These are phyloP conservation scores for Nannizzia gypsea DNA, from an alignment of 2,329 filamentous ascomycete species.

Conservation along the genomic window DNA sequence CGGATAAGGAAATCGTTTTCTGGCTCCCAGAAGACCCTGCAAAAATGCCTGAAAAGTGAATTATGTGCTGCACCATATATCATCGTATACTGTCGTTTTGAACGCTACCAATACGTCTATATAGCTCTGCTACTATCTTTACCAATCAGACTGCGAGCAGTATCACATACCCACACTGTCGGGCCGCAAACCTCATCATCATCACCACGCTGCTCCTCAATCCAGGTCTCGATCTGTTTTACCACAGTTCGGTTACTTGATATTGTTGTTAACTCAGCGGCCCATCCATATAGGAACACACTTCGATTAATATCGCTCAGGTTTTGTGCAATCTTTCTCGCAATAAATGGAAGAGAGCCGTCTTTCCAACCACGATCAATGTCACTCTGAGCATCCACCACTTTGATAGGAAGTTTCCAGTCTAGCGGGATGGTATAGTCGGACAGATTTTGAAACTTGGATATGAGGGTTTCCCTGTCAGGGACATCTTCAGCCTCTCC, in stretches of 20 bases:
- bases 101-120: constrained; percentile 14
- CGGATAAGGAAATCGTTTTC: constrained; percentile 70
- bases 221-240: constrained; percentile 49
- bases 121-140: constrained; percentile 44
- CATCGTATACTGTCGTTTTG: background rate
- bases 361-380: constrained; percentile 23
- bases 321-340: constrained; percentile 32
- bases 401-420: constrained; percentile 50
- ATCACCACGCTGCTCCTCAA: constrained; percentile 42
- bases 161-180: constrained; percentile 53
- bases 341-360: constrained; percentile 37
- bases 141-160: constrained; percentile 53
- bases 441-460: constrained; percentile 37
- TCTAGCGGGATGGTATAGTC: constrained; percentile 42
- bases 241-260: constrained; percentile 59
- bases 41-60: constrained; percentile 26
- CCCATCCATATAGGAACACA: constrained; percentile 64
- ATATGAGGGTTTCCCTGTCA: constrained; percentile 24
- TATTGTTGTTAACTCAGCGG: constrained; percentile 49
- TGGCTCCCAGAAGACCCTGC: constrained; percentile 57
- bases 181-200: constrained; percentile 46
- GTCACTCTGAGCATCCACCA: constrained; percentile 40
- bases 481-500: constrained; percentile 31
- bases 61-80: background rate
- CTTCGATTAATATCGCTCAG: constrained; percentile 54